phyloP scores from a whole-genome alignment of 768 basidiomycete species.

The Lactarius trivialis region DNA sequence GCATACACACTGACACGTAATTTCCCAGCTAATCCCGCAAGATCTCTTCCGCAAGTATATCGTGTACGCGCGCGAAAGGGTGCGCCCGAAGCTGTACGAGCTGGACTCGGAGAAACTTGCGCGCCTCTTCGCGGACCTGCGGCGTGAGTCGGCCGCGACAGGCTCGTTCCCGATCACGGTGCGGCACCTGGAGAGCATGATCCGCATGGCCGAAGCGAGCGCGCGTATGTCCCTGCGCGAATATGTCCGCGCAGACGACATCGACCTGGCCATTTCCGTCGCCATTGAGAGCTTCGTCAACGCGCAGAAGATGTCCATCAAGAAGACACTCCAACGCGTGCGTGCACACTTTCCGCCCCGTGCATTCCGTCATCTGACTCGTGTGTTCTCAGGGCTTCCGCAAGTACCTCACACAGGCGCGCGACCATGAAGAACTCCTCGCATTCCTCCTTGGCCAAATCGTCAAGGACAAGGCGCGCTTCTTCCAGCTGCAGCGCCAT shows the following conservation, averaged over 20 bases:
- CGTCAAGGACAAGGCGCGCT: conserved; percentile 86
- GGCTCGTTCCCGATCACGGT: conserved; percentile 99
- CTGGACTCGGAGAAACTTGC: conserved; percentile 94
- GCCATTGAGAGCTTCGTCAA: conserved; percentile 92
- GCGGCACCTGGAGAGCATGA: conserved; percentile 97
- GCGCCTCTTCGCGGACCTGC: conserved; percentile 88
- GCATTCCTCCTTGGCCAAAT: conserved; percentile 91
- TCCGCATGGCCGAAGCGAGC: conserved; percentile 97
- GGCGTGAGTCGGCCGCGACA: conserved; percentile 92
- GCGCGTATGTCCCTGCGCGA: conserved; percentile 98
- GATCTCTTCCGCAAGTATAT: conserved; percentile 96
- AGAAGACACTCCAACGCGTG: conserved; percentile 94
- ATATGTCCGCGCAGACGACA: conserved; percentile 92
- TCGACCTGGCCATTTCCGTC: conserved; percentile 95
- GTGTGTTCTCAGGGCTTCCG: conserved; percentile 67
- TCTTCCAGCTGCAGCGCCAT: conserved; percentile 69
- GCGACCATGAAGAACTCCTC: conserved; percentile 92
- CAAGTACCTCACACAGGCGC: conserved; percentile 93
- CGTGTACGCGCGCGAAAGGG: conserved; percentile 95
- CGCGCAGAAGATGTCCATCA: conserved; percentile 97
- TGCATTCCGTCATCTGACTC: not conserved
- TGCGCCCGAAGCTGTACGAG: conserved; percentile 88
- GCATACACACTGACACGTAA: too few relatives aligned
- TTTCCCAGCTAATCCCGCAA: conserved; percentile 89
- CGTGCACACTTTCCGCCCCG: conserved; percentile 27